Evolutionary conservation across 2,329 filamentous ascomycete genomes (phyloP), one percentile per base, ranked within the genome.

Genomic region (Trematosphaeria pertusa): DNA sequence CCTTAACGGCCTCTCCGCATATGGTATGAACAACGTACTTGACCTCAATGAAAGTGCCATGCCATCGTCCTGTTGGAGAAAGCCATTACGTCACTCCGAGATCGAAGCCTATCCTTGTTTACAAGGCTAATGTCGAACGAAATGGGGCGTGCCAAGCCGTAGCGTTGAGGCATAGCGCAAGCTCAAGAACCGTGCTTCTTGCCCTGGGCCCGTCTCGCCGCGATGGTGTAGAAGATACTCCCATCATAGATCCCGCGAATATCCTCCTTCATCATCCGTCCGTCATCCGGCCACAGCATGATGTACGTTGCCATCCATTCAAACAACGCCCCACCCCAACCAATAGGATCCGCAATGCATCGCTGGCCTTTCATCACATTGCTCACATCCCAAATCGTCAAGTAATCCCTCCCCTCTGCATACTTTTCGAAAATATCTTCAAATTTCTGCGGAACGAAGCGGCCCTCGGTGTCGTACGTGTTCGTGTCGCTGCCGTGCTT

Each of bases 201-300:
- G 19, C 17, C 33, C 46, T 75, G 72, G 15, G 62, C 69, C 50
- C 54, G 37, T 26, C 49, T 39, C n/a, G 48, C 62, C 1, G 63
- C 61, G 37, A 64, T 58, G 9, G 41, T 54, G 15, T 78, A 76
- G 52, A 80, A 81, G 32, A 81, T 71, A 59, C 78, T 80, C 7
- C 80, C 79, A 61, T 82, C 78, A 54, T 77, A 82, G 5, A 81
- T 67, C 6, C 75, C 61, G n/a, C 79, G 62, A 14, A 82, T 72
- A 42, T 85, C 82, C 35, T 85, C 81, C 65, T 85, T 85, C 58
- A 67, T 74, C 67, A 85, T 75, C 39, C 72, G 70, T 0, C 82
- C 82, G 58, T 85, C 80, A 31, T 76, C 73, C 0, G 82, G 81
- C 77, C 77, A 80, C 5, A 83, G 66, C 34, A 85, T 68, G 12